Percentiles rank a stretch among this genome's conserved stretches.
These are phyloP conservation scores for Aspergillus fischeri DNA, from an alignment of 2,329 filamentous ascomycete genomes.

Conservation along the genomic window DNA sequence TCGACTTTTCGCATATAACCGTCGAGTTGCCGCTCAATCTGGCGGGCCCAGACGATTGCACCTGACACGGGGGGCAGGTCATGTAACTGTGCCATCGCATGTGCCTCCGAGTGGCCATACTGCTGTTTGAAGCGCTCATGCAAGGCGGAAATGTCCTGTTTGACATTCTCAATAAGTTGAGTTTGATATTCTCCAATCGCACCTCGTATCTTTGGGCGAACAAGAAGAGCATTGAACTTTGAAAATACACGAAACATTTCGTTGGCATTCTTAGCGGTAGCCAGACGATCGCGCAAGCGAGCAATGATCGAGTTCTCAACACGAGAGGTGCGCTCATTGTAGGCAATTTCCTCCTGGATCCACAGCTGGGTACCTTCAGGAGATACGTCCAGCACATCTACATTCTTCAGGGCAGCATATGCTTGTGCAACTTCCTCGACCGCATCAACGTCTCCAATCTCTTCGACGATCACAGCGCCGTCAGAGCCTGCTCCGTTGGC, in stretches of 20 bases:
- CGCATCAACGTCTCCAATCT: slow-evolving; percentile 95
- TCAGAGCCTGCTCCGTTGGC: slow-evolving; percentile 44
- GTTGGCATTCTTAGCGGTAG: slow-evolving; percentile 93
- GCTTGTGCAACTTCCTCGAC: slow-evolving; percentile 94
- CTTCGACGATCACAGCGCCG: slow-evolving; percentile 72
- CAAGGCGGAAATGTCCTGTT: slow-evolving; percentile 85
- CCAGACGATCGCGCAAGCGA: slow-evolving; percentile 82
- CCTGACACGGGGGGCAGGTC: slow-evolving; percentile 94
- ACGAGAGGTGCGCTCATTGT: slow-evolving; percentile 93
- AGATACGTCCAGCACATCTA: slow-evolving; percentile 90
- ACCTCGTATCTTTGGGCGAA: slow-evolving; percentile 96
- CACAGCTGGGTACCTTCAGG: slow-evolving; percentile 85
- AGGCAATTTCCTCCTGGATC: slow-evolving; percentile 90
- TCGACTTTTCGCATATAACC: slow-evolving; percentile 99
- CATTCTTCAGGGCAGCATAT: slow-evolving; percentile 89
- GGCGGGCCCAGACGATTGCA: slow-evolving; percentile 94
- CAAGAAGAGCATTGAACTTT: slow-evolving; percentile 98
- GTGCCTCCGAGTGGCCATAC: slow-evolving; percentile 95
- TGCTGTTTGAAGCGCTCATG: slow-evolving; percentile 99
- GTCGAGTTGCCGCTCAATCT: slow-evolving; percentile 93
- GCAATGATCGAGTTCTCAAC: slow-evolving; percentile 99
- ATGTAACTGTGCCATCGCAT: slow-evolving; percentile 95
- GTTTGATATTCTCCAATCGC: slow-evolving; percentile 98
- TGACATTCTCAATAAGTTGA: slow-evolving; percentile 96
- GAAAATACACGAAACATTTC: slow-evolving; percentile 99